phyloP scores from a whole-genome alignment of 2,329 filamentous ascomycete species.

The Microthyrium microscopicum region DNA sequence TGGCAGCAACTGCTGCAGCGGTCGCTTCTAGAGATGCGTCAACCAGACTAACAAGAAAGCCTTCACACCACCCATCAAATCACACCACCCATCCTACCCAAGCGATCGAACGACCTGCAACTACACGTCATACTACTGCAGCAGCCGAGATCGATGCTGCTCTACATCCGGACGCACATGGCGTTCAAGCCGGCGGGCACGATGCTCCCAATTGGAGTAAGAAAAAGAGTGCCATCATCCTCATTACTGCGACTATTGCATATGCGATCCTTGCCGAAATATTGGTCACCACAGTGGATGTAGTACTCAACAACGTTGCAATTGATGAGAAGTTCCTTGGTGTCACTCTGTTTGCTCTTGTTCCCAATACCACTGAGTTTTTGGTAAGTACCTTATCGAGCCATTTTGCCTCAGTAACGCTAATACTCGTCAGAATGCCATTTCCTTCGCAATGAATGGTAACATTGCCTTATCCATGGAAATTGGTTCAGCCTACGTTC shows the following conservation, averaged over 20 bases:
- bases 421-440: constrained; percentile 64
- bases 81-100: neutral
- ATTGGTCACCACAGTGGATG: constrained; percentile 88
- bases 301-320: constrained; percentile 76
- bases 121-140: no score
- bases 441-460: constrained; percentile 98
- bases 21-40: constrained; percentile 67
- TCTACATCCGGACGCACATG: constrained; percentile 14
- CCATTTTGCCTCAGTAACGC: constrained; percentile 8
- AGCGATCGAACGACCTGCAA: neutral
- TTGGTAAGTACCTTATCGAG: constrained; percentile 41
- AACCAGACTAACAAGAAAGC: neutral
- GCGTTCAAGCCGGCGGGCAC: constrained; percentile 51
- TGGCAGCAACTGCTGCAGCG: constrained; percentile 79
- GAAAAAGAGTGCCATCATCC: constrained; percentile 73
- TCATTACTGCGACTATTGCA: constrained; percentile 73
- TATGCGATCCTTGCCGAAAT: constrained; percentile 98
- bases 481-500: constrained; percentile 89
- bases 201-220: constrained; percentile 98
- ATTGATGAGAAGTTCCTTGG: constrained; percentile 96
- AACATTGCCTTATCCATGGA: constrained; percentile 99
- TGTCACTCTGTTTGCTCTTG: constrained; percentile 88
- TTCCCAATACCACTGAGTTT: constrained; percentile 97
- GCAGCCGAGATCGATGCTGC: constrained; percentile 31
- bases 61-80: neutral